Base-by-base conservation (phyloP, 331 rosid genomes). In the Stylosanthes scabra region DNA sequence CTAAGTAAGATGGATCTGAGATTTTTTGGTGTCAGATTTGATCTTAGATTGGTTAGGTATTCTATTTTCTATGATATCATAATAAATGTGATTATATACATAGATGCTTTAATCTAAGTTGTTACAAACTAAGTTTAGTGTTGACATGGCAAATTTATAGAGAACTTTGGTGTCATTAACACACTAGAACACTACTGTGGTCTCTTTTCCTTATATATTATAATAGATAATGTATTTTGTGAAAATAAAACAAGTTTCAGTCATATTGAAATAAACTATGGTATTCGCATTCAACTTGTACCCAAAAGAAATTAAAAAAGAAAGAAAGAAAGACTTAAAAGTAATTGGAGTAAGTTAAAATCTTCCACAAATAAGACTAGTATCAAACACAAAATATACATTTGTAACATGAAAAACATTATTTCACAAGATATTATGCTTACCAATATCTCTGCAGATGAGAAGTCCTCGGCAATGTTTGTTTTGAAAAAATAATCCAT, bases 391-490 rank as follows among this genome's bases (percentile, higher is more conserved):
- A 68, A 46, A 37, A 31, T 65, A 44, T 56, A 44, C 9, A 60
- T 50, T 29, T 11, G 59, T 50, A 45, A 74, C 68, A 62, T 68
- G 40, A 55, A 27, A 50, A 59, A 50, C 12, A 39, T 15, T 57
- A 44, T 41, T 31, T 72, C 57, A 74, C 68, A 80, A 46, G 31
- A 12, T 15, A 44, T 65, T 37, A 52, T 37, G 50, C 87, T 81
- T 89, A 81, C 97, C 96, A 83, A 83, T 74, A 91, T 79, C 78
- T 94, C 90, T 11, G 96, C 97, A 8, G 41, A 74, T 57, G 96
- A 87, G 79, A 84, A 89, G 68, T 91, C 91, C 83, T 89, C 91
- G 8, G 86, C 86, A 27, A 91, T 89, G 79, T 82, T 77, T 71
- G 99, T 78, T 69, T 84, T 89, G 92, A 94, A 91, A 76, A 94